Evolutionary conservation across 1,284 basidiomycete genomes (phyloP), one percentile per base, ranked within the genome.

Genomic region (Cutaneotrichosporon dermatis): DNA sequence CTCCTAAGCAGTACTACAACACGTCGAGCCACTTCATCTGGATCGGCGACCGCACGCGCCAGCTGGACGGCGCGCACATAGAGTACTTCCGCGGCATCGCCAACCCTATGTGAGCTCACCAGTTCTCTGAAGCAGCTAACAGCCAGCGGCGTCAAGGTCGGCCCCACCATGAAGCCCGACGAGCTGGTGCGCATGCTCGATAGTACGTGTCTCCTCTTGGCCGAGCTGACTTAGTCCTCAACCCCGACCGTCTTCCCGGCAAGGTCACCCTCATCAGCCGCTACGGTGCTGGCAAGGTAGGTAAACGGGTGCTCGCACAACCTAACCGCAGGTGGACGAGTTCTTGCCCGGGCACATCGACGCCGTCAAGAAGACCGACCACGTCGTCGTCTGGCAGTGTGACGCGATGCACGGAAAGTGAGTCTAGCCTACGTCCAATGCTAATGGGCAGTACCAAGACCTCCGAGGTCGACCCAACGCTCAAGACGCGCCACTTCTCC

Each of bases 41-140:
- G 95, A 90, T 99, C 57, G 95, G 95, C 0, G 95, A 99, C 79
- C 85, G 95, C 52, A 99, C 95, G n/a, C 81, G 95, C 48, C 91
- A 96, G 77, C 79, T 97, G 3, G 85, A 87, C 61, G 92, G 92
- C 13, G 95, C 94, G 1, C 95, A 99, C 73, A 86, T 97, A 37
- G 95, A 98, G 79, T 95, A 94, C 77, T 94, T 95, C 78, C 82
- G 92, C 51, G 92, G 94, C 4, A 91, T 99, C 60, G 84, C 90
- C 51, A 99, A 99, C 76, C 95, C 95, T 1, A 91, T 99, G 73
- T 76, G 55, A 69, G 74, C 63, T 33, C 25, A 6, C 15, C 4
- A 42, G 12, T 9, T 11, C 4, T 33, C 15, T 4, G 2, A 6
- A 37, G 43, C 39, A 40, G 52, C 68, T 68, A 57, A 65, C 54